Percentiles rank a stretch among this genome's conserved stretches.
phyloP scores from a whole-genome alignment of 768 basidiomycete species.

The Leucogyrophana mollusca region DNA sequence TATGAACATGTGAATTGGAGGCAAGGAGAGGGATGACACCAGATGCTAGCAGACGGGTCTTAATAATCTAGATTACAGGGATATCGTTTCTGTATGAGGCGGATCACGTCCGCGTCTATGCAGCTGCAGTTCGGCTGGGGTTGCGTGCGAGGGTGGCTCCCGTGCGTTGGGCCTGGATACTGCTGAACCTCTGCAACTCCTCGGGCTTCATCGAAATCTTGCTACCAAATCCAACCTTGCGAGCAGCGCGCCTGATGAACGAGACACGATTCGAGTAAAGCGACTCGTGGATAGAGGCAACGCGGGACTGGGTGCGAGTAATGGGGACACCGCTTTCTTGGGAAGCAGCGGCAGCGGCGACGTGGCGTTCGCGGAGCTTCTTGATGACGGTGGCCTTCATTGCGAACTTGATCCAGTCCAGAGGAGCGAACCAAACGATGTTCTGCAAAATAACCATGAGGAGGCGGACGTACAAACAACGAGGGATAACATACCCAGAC shows the following conservation, averaged over 20 bases:
- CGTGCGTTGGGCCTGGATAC: conserved; percentile 79
- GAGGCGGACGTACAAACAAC: not conserved
- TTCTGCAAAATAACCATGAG: conserved; percentile 51
- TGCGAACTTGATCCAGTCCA: conserved; percentile 94
- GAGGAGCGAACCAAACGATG: conserved; percentile 93
- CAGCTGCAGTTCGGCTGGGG: conserved; percentile 58
- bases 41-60: conserved; percentile 9
- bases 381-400: conserved; percentile 96
- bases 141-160: conserved; percentile 77
- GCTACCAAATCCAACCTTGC: conserved; percentile 86
- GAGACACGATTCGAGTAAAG: conserved; percentile 93
- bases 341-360: conserved; percentile 36
- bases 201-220: conserved; percentile 80
- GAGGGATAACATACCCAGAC: conserved; percentile 68
- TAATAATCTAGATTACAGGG: conserved; percentile 11
- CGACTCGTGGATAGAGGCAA: conserved; percentile 86
- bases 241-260: conserved; percentile 86
- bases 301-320: conserved; percentile 85
- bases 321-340: conserved; percentile 58
- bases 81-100: conserved; percentile 6
- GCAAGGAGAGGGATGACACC: conserved; percentile 11
- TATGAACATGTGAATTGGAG: conserved; percentile 5
- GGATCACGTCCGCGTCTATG: conserved; percentile 27
- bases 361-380: conserved; percentile 67
- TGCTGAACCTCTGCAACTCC: conserved; percentile 83